Conservation (phyloP, 768 basidiomycete genomes). For the Leccinum barrowsii region DNA sequence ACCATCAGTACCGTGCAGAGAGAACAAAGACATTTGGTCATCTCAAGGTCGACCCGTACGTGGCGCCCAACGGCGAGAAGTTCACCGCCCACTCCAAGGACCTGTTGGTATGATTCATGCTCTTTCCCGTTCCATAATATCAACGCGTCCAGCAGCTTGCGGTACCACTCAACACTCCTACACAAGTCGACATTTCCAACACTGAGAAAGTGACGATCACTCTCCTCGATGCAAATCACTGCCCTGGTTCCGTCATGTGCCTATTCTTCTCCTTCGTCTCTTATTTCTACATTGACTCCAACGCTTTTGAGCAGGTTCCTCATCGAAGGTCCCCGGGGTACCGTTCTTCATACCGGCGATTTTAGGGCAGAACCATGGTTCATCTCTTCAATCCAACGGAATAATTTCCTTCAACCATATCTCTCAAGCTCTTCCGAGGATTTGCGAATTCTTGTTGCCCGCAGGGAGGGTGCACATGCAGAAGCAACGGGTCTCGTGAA, state of each 20-base stretch:
- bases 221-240: conserved; percentile 89
- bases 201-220: conserved; percentile 68
- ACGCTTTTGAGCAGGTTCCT: conserved; percentile 61
- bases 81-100: conserved; percentile 59
- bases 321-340: conserved; percentile 63
- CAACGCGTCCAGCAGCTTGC: conserved; percentile 40
- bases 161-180: conserved; percentile 63
- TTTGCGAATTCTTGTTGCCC: conserved; percentile 24
- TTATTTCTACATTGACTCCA: neutral
- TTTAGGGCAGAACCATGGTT: conserved; percentile 85
- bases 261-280: conserved; percentile 16
- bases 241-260: conserved; percentile 91
- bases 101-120: conserved; percentile 31
- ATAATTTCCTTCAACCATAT: conserved; percentile 73
- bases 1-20: conserved; percentile 33
- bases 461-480: conserved; percentile 18
- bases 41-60: conserved; percentile 53
- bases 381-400: conserved; percentile 60
- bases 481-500: conserved; percentile 34
- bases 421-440: conserved; percentile 37
- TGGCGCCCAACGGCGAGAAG: conserved; percentile 43
- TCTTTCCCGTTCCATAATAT: neutral
- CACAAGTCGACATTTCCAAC: conserved; percentile 51
- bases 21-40: conserved; percentile 58
- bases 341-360: conserved; percentile 91